phyloP scores from a whole-genome alignment of 352 stramenopile genomes.

The Blastocystis sp. region DNA sequence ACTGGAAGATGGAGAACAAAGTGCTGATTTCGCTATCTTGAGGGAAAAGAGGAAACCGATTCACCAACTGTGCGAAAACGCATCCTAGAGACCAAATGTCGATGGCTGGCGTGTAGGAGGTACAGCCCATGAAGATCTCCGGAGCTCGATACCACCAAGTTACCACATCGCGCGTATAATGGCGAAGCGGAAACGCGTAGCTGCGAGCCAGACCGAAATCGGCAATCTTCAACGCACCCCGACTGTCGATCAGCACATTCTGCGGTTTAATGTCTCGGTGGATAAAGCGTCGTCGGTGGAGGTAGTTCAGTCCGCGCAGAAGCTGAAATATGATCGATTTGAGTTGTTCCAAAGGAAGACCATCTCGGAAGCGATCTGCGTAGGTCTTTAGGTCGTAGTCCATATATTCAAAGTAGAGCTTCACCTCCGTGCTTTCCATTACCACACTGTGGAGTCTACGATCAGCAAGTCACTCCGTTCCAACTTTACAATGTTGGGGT shows the following conservation, averaged over 20 bases:
- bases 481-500: constrained; percentile 88
- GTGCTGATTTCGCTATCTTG: constrained; percentile 45
- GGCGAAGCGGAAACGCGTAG: constrained; percentile 62
- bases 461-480: neutral
- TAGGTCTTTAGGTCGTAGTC: constrained; percentile 75
- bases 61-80: constrained; percentile 85
- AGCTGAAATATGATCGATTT: constrained; percentile 72
- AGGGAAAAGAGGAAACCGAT: constrained; percentile 74
- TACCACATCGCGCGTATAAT: constrained; percentile 61
- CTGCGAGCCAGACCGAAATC: constrained; percentile 80
- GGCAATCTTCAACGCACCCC: constrained; percentile 70
- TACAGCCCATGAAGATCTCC: constrained; percentile 81
- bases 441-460: constrained; percentile 8
- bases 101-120: constrained; percentile 80
- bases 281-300: constrained; percentile 85
- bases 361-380: neutral
- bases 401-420: constrained; percentile 76
- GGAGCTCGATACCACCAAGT: constrained; percentile 87
- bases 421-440: constrained; percentile 63
- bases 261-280: constrained; percentile 94
- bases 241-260: constrained; percentile 61
- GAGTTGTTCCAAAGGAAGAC: neutral
- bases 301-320: constrained; percentile 80
- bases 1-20: constrained; percentile 35
- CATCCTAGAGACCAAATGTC: constrained; percentile 80